A percentile compares a stretch with the other conserved stretches of the same genome.
These are phyloP conservation scores for Aureobasidium namibiae DNA, from an alignment of 2,329 filamentous ascomycete genomes.

Conservation along the genomic window DNA sequence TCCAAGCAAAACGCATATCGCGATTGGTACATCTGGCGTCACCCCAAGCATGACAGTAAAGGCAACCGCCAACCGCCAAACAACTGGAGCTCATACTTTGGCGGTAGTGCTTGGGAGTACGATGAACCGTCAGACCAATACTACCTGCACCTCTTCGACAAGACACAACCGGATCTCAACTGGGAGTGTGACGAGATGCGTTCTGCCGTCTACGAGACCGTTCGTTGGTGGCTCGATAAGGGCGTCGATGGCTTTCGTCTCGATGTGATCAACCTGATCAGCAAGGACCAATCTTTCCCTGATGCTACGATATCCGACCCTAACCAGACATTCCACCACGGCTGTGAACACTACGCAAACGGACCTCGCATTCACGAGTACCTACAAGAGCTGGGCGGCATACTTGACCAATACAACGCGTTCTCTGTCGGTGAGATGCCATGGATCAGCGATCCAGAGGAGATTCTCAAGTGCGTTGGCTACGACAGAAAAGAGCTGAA, in stretches of 20 bases:
- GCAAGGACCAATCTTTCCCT: constrained; percentile 14
- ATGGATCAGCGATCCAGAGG: constrained; percentile 36
- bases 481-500: constrained; percentile 44
- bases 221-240: constrained; percentile 62
- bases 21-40: constrained; percentile 58
- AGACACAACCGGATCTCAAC: constrained; percentile 66
- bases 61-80: constrained; percentile 60
- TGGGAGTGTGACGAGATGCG: constrained; percentile 65
- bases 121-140: constrained; percentile 63
- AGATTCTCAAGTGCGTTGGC: constrained; percentile 45
- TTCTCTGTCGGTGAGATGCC: constrained; percentile 45
- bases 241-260: constrained; percentile 45
- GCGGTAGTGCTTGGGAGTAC: constrained; percentile 53
- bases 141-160: constrained; percentile 66
- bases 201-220: constrained; percentile 57
- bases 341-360: constrained; percentile 13
- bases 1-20: constrained; percentile 56
- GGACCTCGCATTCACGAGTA: constrained; percentile 37
- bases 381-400: constrained; percentile 35
- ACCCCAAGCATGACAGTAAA: constrained; percentile 31
- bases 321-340: constrained; percentile 6
- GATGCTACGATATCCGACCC: constrained; percentile 5
- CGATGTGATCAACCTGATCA: constrained; percentile 14
- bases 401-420: constrained; percentile 38
- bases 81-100: constrained; percentile 61